Evolutionary conservation across 192 early-diverging fungal species (phyloP).

Genomic region (Entomortierella beljakovae): DNA sequence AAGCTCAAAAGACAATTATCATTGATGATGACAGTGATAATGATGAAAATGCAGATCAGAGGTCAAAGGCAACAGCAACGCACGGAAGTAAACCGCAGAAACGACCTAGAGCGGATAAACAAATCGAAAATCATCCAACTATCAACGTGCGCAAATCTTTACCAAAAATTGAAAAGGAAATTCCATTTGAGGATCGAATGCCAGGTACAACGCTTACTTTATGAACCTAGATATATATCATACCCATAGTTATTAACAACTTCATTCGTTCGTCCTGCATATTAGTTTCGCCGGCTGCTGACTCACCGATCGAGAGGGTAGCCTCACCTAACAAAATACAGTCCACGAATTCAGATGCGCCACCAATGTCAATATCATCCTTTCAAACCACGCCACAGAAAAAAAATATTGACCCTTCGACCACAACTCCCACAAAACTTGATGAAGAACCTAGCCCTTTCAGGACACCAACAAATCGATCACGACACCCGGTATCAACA

Average conservation of each 20-base stretch:
- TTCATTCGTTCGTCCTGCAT: no score
- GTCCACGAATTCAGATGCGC: no score
- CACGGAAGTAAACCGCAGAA: background rate
- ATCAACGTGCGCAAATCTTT: background rate
- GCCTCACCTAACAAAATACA: no score
- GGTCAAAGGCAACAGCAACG: background rate
- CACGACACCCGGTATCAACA: constrained; percentile 2
- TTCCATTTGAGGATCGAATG: constrained; percentile 43
- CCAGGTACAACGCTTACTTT: constrained; percentile 13
- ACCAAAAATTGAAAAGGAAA: background rate
- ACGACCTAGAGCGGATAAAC: constrained; percentile 8
- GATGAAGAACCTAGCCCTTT: constrained; percentile 13
- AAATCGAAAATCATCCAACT: background rate
- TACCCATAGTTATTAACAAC: no score
- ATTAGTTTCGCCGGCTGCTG: no score
- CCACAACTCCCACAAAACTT: background rate
- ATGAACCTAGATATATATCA: no score
- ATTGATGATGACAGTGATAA: constrained; percentile 27
- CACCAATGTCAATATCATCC: no score
- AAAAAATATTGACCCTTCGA: background rate
- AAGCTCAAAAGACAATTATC: constrained; percentile 17
- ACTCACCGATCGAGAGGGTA: no score
- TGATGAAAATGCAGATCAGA: background rate
- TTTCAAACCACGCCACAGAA: constrained; percentile 13
- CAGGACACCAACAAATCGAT: constrained; percentile 33